phyloP scores from a whole-genome alignment of 306 rosid species.

The Alnus rubra region DNA sequence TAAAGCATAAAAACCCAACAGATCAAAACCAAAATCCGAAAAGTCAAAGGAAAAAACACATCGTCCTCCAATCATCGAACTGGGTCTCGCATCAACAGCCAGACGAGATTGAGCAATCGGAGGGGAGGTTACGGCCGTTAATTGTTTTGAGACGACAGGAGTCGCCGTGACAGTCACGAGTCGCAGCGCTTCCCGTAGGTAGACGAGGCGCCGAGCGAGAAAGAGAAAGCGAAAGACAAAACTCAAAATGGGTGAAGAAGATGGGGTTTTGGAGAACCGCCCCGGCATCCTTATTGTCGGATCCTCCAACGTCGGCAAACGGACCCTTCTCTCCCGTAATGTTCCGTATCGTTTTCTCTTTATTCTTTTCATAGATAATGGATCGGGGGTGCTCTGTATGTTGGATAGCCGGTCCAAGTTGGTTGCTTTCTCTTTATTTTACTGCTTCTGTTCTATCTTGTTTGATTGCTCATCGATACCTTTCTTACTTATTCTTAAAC shows the following conservation, averaged over 20 bases:
- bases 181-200: too few relatives aligned
- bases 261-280: slow-evolving; percentile 50
- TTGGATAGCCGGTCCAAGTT: background rate
- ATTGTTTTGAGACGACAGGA: too few relatives aligned
- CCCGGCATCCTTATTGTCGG: slow-evolving; percentile 75
- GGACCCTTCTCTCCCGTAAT: slow-evolving; percentile 76
- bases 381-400: background rate
- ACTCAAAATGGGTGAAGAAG: slow-evolving; percentile 24
- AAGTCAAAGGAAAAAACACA: too few relatives aligned
- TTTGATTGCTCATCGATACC: background rate
- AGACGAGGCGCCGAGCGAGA: too few relatives aligned
- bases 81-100: too few relatives aligned
- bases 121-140: too few relatives aligned
- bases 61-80: too few relatives aligned
- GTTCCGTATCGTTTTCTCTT: slow-evolving; percentile 13
- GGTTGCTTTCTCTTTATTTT: background rate
- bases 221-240: too few relatives aligned
- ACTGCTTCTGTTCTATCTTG: background rate
- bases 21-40: too few relatives aligned
- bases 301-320: slow-evolving; percentile 77
- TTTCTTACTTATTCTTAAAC: background rate
- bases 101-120: too few relatives aligned
- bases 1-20: too few relatives aligned
- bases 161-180: too few relatives aligned
- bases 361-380: background rate